These are phyloP conservation scores for Tolypocladium nubicola DNA, from an alignment of 2,329 filamentous ascomycete species.

Conservation along the genomic window DNA sequence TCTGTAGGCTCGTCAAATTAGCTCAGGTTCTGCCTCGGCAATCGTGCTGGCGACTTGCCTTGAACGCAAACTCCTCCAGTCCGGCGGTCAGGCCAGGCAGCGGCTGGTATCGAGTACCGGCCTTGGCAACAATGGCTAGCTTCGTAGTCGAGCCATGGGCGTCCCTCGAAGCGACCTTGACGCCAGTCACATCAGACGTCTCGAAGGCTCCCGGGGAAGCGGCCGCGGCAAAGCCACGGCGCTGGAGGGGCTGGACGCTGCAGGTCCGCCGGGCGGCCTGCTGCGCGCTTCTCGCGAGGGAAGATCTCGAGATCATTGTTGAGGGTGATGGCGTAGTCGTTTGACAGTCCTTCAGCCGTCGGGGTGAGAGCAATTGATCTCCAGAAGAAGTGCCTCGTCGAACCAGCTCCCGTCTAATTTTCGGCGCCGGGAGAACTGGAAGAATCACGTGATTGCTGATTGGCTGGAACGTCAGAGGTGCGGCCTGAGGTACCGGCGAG, in stretches of 20 bases:
- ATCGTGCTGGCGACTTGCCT: conserved; percentile 43
- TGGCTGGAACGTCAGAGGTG: not conserved
- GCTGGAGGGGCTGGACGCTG: conserved; percentile 42
- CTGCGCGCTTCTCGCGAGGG: conserved; percentile 47
- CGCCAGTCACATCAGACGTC: conserved; percentile 70
- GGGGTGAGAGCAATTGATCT: conserved; percentile 25
- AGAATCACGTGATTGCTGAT: conserved; percentile 23
- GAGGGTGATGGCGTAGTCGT: conserved; percentile 45
- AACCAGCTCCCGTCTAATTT: conserved; percentile 33
- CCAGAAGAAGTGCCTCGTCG: conserved; percentile 31
- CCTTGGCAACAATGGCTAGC: conserved; percentile 85
- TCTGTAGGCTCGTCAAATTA: conserved; percentile 46
- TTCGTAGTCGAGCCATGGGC: conserved; percentile 80
- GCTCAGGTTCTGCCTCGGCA: conserved; percentile 20
- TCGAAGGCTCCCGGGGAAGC: conserved; percentile 72
- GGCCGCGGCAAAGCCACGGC: conserved; percentile 48
- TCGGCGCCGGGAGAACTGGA: conserved; percentile 21
- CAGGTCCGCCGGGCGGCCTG: conserved; percentile 45
- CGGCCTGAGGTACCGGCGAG: not conserved
- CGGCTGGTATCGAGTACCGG: conserved; percentile 85
- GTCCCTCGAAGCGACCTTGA: conserved; percentile 91
- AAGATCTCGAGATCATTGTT: conserved; percentile 53
- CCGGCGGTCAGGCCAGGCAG: conserved; percentile 82
- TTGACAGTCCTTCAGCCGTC: conserved; percentile 37
- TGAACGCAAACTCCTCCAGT: conserved; percentile 93